These are phyloP conservation scores for Ambrosiella xylebori DNA, from an alignment of 2,329 filamentous ascomycete species.

Conservation along the genomic window DNA sequence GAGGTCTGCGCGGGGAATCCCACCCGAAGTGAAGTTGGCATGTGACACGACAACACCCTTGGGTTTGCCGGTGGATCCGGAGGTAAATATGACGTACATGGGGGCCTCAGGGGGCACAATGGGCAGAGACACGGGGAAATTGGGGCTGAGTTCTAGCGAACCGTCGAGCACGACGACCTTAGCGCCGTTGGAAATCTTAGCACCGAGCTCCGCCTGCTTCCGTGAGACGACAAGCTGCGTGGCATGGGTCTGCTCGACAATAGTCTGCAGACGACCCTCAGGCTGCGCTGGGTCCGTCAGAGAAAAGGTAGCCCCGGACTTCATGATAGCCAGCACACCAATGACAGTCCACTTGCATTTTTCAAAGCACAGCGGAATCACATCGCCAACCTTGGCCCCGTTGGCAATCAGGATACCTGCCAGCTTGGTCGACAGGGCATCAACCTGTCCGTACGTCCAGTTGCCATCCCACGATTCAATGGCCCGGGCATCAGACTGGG, in stretches of 20 bases:
- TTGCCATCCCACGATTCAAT: constrained; percentile 34
- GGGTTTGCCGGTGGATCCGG: constrained; percentile 45
- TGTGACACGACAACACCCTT: constrained; percentile 42
- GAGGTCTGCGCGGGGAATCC: constrained; percentile 24
- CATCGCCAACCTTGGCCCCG: constrained; percentile 24
- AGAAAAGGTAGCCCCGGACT: constrained; percentile 30
- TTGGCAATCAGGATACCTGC: constrained; percentile 23
- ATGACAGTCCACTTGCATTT: constrained; percentile 31
- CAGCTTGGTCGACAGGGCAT: constrained; percentile 25
- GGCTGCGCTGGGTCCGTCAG: constrained; percentile 31
- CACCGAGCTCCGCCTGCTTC: constrained; percentile 22
- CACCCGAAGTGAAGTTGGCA: constrained; percentile 29
- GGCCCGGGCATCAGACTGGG: constrained; percentile 24
- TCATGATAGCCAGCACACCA: constrained; percentile 30
- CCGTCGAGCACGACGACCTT: constrained; percentile 8
- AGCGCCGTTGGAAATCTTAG: constrained; percentile 19
- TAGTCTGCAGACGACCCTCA: constrained; percentile 26
- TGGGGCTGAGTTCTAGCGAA: background rate
- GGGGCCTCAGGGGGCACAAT: constrained; percentile 26
- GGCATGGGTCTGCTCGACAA: constrained; percentile 27
- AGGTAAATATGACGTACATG: constrained; percentile 45
- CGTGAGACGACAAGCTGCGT: constrained; percentile 25
- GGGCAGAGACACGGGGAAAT: constrained; percentile 16
- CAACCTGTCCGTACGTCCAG: constrained; percentile 29
- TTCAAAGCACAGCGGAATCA: constrained; percentile 33